Base-by-base conservation (phyloP, 2,329 filamentous ascomycete species). In the Metarhizium robertsii region DNA sequence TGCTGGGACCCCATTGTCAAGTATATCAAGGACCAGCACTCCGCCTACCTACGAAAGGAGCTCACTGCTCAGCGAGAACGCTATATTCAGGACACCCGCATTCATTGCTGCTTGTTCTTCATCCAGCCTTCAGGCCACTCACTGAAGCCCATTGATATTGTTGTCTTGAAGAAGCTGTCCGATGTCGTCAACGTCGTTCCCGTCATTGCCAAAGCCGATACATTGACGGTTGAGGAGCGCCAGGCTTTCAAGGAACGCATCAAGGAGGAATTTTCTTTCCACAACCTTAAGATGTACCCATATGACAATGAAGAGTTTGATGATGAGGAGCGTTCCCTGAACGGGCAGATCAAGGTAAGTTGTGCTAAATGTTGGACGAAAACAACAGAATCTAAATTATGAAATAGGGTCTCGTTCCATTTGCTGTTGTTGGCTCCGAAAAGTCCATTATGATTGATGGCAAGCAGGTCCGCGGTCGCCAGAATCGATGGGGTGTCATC, bases 1-100 rank as follows among this genome's bases (percentile, higher is more conserved):
- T 99, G 94, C 86, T 99, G 94, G 94, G 94, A 99, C 71, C 94
- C 94, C 61, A 99, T 99, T 73, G 92, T 99, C 81, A 99, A 99
- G 81, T 99, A 99, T 78, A 99, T 99, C 83, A 99, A 99, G 83
- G 94, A 99, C 76, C 94, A 99, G 80, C 94, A 99, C 81, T 96
- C 91, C 53, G 92, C 94, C 67, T 99, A 97, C 79, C 85, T 99
- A 66, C 90, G 94, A 75, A 99, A 99, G 83, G 94, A 99, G 76
- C 90, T 99, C 69, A 97, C 94, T 55, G 94, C 94, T 64, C 94
- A 99, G 81, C 90, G 94, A 76, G 94, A 99, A 78, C 88, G 94
- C 68, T 99, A 99, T 75, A 96, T 99, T 65, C 92, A 96, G 79
- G 94, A 99, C 76, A 99, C 94, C 64, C 89, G 94, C 69, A 96